Evolutionary conservation across 1,284 basidiomycete species (phyloP).

Genomic region (Sporisorium reilianum): DNA sequence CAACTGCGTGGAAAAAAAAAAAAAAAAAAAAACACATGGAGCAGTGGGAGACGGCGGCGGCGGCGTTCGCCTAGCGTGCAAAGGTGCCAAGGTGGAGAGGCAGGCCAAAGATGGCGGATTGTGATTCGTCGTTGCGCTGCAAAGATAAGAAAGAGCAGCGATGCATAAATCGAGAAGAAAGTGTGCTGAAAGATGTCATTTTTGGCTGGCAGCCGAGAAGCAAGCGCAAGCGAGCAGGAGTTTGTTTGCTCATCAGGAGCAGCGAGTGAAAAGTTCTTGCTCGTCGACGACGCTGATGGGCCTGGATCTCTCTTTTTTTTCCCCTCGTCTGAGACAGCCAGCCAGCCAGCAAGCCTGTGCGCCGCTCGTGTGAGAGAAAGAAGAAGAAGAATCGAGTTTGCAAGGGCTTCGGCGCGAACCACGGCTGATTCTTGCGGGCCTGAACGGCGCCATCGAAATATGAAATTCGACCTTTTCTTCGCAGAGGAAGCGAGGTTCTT

Average conservation of each 20-base stretch:
- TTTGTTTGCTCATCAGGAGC: no score
- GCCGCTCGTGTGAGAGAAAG: no score
- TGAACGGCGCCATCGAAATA: no score
- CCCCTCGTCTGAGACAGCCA: no score
- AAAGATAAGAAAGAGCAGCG: slow-evolving; percentile 29
- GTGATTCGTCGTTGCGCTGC: slow-evolving; percentile 32
- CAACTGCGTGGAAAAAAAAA: background rate
- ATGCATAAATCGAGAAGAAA: background rate
- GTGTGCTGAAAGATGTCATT: background rate
- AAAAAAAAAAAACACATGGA: background rate
- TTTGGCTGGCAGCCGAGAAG: slow-evolving; percentile 1
- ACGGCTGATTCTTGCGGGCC: no score
- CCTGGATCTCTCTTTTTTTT: background rate
- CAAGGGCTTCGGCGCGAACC: background rate
- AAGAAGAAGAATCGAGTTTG: no score
- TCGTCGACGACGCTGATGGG: background rate
- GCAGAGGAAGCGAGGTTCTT: background rate
- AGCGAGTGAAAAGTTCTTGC: background rate
- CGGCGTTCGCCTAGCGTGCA: no score
- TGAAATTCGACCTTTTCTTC: slow-evolving; percentile 1
- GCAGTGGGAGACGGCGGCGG: no score
- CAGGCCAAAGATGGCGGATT: slow-evolving; percentile 13
- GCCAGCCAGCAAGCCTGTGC: no score
- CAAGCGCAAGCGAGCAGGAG: background rate
- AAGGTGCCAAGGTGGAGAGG: no score